Evolutionary conservation across 345 rosid species (phyloP).

Genomic region (Hypericum perforatum): DNA sequence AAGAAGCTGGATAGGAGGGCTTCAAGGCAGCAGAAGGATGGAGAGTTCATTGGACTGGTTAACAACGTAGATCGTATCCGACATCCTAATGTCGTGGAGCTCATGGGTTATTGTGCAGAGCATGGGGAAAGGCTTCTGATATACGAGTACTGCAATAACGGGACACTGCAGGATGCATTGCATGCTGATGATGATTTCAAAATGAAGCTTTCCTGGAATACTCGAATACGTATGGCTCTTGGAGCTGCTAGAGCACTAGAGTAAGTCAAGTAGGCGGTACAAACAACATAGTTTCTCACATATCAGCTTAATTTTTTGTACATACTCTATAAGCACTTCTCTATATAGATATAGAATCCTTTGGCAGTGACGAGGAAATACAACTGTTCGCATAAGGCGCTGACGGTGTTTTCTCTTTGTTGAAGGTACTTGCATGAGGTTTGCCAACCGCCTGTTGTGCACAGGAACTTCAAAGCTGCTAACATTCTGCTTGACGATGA

Average conservation of each 20-base stretch:
- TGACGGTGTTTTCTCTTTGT: constrained; percentile 13
- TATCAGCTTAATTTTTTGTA: too few relatives aligned
- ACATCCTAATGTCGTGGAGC: constrained; percentile 77
- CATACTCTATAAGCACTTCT: too few relatives aligned
- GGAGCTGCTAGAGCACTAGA: constrained; percentile 93
- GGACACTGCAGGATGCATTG: constrained; percentile 72
- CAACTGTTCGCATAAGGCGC: too few relatives aligned
- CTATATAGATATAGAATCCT: neutral
- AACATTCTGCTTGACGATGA: constrained; percentile 84
- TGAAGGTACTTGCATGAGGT: constrained; percentile 88
- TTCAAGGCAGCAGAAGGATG: constrained; percentile 59
- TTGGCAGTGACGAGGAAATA: neutral
- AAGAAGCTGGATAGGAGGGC: constrained; percentile 78
- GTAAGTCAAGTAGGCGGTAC: constrained; percentile 38
- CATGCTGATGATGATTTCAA: constrained; percentile 74
- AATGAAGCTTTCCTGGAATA: constrained; percentile 63
- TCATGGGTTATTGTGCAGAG: constrained; percentile 95
- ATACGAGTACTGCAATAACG: constrained; percentile 76
- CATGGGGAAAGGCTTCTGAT: constrained; percentile 84
- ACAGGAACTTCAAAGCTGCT: constrained; percentile 80
- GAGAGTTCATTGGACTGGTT: constrained; percentile 71
- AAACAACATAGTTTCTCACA: neutral
- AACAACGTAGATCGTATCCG: constrained; percentile 67
- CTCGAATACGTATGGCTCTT: constrained; percentile 74
- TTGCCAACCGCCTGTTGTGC: constrained; percentile 79